Evolutionary conservation across 208 protist species (phyloP), one percentile per base, ranked within the genome.

Genomic region (Borovskyia barvae): DNA sequence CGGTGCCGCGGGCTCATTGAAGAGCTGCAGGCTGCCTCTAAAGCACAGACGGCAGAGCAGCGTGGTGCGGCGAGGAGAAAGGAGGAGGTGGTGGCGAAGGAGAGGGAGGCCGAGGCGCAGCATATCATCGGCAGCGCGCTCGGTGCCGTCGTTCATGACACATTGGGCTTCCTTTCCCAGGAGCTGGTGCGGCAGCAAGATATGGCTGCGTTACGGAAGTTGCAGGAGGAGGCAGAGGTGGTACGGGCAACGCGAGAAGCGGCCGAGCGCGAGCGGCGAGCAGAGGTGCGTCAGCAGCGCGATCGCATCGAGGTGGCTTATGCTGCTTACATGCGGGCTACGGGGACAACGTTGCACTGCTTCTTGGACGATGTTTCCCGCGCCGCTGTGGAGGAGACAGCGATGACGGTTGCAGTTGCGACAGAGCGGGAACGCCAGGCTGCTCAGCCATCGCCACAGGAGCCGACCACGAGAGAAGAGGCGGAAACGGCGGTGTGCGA

Each of bases 1-100:
- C 80, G 93, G 12, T 95, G 90, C 70, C 77, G 86, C 42, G 90
- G 88, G 11, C 85, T 97, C 33, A 97, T 97, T 41, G 80, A 87
- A 47, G 93, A 97, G 60, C 64, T 97, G 60, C 90, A 96, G 79
- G 89, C 87, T 1, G 93, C 90, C 24, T 92, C 83, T 14, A 82
- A 85, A 48, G 90, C 88, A 9, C 92, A 95, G 59, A 76, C 80
- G n/a, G 80, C 76, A 19, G 76, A 93, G 52, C 75, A 57, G 48
- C 48, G 39, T 6, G 60, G 47, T 1, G 68, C 76, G 12, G 60
- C 60, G 19, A 75, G 85, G 53, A 56, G 62, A 43, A 46, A 46
- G 26, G 73, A 87, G 52, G 72, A 73, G 47, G 22, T 72, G 39
- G 60, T 61, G 5, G 60, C 47, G 40, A 54, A 24, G 22, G 69